Evolutionary conservation across 2,329 filamentous ascomycete genomes (phyloP), one percentile per base, ranked within the genome.

Genomic region (Colletotrichum graminicola): DNA sequence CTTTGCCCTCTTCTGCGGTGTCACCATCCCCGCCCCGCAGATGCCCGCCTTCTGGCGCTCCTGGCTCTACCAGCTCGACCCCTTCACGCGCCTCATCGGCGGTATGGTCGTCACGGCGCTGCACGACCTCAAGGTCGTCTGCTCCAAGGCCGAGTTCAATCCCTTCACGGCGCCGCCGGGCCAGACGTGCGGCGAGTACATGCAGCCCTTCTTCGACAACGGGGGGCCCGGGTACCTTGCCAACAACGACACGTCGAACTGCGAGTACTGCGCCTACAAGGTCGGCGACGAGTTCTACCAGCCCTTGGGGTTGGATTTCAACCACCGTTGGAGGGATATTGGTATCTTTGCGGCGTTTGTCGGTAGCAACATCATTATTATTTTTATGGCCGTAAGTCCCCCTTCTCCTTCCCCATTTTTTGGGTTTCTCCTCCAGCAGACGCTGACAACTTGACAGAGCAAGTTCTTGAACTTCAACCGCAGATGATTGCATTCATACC

Each of bases 1-100:
- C 70, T 95, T 97, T 77, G 88, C 92, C 1, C 87, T 97, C 32
- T 97, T 97, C 89, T 97, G 93, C 77, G 94, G 94, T 80, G 94
- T 97, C 73, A 92, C 93, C 0, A 93, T 97, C 62, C 92, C 94
- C 0, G 89, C 91, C 52, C 88, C 91, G 0, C 90, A 93, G 80
- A 97, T 97, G 82, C 92, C 93, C 1, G 84, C 82, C 2, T 94
- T 94, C 82, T 96, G 93, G 92, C 88, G 91, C 43, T 85, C 88
- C 1, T 96, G 93, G 93, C 85, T 96, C 10, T 95, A 95, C 83
- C 85, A 95, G 80, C 89, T 97, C 21, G 91, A 94, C 77, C 94
- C 94, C 3, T 94, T 96, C 80, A 97, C 93, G 0, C 90, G 93
- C 8, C 88, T 97, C 39, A 93, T 97, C 76, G 86, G 91, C 60